Base-by-base conservation (phyloP, 2,329 filamentous ascomycete genomes). In the Epicoccum sorghinum region DNA sequence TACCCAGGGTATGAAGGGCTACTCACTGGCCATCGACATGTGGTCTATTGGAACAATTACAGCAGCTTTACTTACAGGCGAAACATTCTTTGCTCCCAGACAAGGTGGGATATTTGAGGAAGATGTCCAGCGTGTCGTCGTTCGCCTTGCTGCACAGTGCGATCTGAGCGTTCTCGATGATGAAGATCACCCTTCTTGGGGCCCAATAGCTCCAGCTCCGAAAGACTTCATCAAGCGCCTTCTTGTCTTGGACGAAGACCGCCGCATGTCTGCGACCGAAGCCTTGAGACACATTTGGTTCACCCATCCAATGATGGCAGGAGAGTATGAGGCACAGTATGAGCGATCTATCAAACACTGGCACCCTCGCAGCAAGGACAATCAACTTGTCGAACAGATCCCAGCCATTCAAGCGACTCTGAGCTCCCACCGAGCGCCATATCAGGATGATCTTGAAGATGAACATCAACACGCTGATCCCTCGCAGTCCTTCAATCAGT, bases 41-140 rank as follows among this genome's bases (percentile, higher is more conserved):
- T 87, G 84, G 84, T 84, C 84, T 0, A 63, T 87, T n/a, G 85
- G 85, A 5, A 79, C 78, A 41, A 75, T 87, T 3, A 76, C 82
- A 2, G 78, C 77, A 7, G 74, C 80, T 7, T 67, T 87, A 12
- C 72, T 87, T 13, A 80, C 79, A 0, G 82, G 81, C 12, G 74
- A 80, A 8, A 70, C 75, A 3, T 70, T 83, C 3, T 84, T 84
- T 55, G 72, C 66, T 13, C 70, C 75, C 40, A 35, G 61, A 25
- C 40, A 57, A 14, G 66, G 77, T 33, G 59, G 72, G 47, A 18
- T 65, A 49, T 68, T 64, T 32, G 51, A 66, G 13, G 38, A 53
- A 5, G 47, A 74, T 30, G 64, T 70, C 12, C 55, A 47, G 3
- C 48, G 60, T 4, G 65, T 69, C 2, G 71, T 78, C 9, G 41